phyloP scores from a whole-genome alignment of 768 basidiomycete species.

The Podaxis sp. region DNA sequence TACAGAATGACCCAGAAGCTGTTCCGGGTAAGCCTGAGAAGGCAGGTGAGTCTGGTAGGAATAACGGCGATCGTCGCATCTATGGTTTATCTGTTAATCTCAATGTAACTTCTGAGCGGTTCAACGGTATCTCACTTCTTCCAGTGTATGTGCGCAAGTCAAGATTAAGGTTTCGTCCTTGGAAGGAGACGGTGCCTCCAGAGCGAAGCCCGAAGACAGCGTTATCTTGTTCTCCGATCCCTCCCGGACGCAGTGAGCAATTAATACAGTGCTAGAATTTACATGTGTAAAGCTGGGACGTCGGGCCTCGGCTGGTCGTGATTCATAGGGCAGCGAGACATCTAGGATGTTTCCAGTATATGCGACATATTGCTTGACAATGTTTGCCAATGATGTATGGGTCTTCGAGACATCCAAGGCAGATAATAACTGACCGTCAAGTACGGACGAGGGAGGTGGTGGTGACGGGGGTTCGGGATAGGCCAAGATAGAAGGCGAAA shows the following conservation, averaged over 20 bases:
- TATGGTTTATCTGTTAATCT: conserved; percentile 16
- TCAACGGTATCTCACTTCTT: conserved; percentile 42
- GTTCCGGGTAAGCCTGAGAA: conserved; percentile 7
- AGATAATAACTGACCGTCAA: conserved; percentile 28
- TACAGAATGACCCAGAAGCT: conserved; percentile 34
- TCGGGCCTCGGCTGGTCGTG: conserved; percentile 37
- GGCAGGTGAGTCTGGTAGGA: conserved; percentile 19
- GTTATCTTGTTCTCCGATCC: conserved; percentile 42
- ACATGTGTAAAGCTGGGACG: conserved; percentile 23
- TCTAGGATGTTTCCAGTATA: conserved; percentile 42
- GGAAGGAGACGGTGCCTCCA: conserved; percentile 31
- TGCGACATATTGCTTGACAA: conserved; percentile 45
- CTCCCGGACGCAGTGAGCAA: conserved; percentile 51
- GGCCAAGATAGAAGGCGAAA: conserved; percentile 26
- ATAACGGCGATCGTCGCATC: conserved; percentile 30
- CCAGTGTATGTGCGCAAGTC: conserved; percentile 64
- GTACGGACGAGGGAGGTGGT: conserved; percentile 17
- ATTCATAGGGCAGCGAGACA: conserved; percentile 48
- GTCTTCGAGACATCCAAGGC: conserved; percentile 17
- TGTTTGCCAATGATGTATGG: conserved; percentile 25
- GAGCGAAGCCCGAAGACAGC: conserved; percentile 57
- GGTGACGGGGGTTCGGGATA: conserved; percentile 15
- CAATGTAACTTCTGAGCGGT: neutral
- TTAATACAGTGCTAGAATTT: conserved; percentile 37
- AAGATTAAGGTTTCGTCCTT: conserved; percentile 38